These are phyloP conservation scores for Asterionellopsis glacialis DNA, from an alignment of 108 stramenopile species.

Conservation along the genomic window DNA sequence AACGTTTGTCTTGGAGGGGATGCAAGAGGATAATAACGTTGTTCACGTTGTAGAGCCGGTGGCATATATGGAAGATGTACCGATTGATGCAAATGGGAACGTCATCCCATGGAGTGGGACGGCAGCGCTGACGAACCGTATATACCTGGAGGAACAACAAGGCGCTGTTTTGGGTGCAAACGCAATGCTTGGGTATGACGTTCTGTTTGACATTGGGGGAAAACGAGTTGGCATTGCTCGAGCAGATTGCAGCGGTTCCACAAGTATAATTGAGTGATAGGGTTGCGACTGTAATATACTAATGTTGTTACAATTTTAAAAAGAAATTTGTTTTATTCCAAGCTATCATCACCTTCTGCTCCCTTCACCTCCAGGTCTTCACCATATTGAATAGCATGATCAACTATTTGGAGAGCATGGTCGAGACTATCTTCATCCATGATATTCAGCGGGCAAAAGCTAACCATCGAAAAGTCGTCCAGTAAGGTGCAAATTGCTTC, in stretches of 20 bases:
- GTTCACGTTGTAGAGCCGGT: constrained; percentile 35
- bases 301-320: not conserved
- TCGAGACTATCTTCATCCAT: constrained; percentile 90
- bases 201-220: constrained; percentile 78
- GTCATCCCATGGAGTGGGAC: constrained; percentile 40
- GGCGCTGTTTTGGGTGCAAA: constrained; percentile 94
- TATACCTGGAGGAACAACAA: constrained; percentile 83
- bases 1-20: constrained; percentile 41
- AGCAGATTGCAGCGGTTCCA: constrained; percentile 17
- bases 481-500: constrained; percentile 83
- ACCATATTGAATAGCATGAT: constrained; percentile 94
- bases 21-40: not conserved
- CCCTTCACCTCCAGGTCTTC: constrained; percentile 88
- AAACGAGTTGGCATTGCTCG: constrained; percentile 75
- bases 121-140: constrained; percentile 50
- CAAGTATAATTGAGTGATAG: constrained; percentile 5
- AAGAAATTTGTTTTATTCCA: not conserved
- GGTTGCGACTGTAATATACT: not conserved
- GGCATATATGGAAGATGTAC: constrained; percentile 69
- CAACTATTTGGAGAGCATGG: constrained; percentile 78
- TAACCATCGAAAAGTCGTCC: constrained; percentile 96
- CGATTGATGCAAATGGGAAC: constrained; percentile 23
- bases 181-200: constrained; percentile 89
- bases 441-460: constrained; percentile 91
- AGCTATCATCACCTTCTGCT: constrained; percentile 25